Percentiles rank a stretch among this genome's conserved stretches.
phyloP scores from a whole-genome alignment of 495 filamentous ascomycete species.

The Annulohypoxylon stygium region DNA sequence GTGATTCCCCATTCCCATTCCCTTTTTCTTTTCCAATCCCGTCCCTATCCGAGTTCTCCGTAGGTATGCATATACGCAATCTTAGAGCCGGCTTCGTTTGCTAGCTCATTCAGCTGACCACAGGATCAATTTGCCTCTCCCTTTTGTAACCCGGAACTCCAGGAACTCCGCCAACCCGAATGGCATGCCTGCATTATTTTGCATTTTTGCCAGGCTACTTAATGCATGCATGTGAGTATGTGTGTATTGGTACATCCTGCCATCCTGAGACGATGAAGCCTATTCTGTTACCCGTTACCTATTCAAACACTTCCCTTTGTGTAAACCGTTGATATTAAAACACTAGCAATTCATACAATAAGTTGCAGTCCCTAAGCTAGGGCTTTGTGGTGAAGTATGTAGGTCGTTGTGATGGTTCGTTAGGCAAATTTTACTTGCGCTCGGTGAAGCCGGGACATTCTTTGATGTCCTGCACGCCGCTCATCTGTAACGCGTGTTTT shows the following conservation, averaged over 20 bases:
- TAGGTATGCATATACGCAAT: not conserved
- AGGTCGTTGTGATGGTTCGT: not conserved
- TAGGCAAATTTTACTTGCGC: constrained; percentile 24
- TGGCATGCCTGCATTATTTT: not conserved
- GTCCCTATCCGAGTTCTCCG: not conserved
- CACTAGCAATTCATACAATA: not conserved
- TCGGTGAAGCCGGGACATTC: constrained; percentile 54
- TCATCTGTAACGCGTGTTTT: constrained; percentile 59
- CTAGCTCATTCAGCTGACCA: constrained; percentile 10
- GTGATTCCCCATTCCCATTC: not conserved
- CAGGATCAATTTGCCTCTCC: constrained; percentile 5
- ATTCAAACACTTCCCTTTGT: not conserved
- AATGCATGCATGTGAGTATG: not conserved
- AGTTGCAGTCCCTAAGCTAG: not conserved
- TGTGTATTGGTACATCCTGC: not conserved
- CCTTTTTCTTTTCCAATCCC: not conserved
- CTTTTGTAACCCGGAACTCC: constrained; percentile 13
- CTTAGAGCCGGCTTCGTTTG: constrained; percentile 6
- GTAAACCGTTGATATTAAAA: not conserved
- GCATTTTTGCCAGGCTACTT: not conserved
- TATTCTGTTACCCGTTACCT: not conserved
- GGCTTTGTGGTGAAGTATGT: not conserved
- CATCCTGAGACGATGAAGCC: not conserved
- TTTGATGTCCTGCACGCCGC: constrained; percentile 36
- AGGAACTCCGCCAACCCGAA: constrained; percentile 8